phyloP scores from a whole-genome alignment of 352 stramenopile genomes.

The Phytophthora megakarya region DNA sequence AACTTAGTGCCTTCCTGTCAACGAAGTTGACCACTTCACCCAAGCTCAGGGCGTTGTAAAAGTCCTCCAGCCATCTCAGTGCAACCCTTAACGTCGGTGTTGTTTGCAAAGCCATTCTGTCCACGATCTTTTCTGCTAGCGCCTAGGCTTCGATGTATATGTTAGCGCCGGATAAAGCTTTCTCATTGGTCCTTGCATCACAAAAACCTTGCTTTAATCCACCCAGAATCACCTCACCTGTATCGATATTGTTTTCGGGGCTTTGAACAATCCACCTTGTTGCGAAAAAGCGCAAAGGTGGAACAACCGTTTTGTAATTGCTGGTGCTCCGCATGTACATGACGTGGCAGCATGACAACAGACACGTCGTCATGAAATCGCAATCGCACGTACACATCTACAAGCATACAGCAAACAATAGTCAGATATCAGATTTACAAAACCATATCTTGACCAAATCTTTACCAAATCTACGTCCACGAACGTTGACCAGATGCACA shows the following conservation, averaged over 20 bases:
- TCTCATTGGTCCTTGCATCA: no score
- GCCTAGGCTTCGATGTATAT: no score
- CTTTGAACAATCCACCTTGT: slow-evolving; percentile 3
- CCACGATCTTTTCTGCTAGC: no score
- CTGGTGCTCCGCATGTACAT: slow-evolving; percentile 2
- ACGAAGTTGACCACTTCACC: no score
- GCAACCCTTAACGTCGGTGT: no score
- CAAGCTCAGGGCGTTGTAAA: no score
- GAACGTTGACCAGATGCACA: not conserved
- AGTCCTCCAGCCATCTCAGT: no score
- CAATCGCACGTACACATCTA: not conserved
- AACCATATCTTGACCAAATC: no score
- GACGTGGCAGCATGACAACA: slow-evolving; percentile 2
- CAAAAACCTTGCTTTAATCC: not conserved
- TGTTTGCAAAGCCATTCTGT: no score
- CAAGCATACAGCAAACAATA: not conserved
- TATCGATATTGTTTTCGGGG: slow-evolving; percentile 13
- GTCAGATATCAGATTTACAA: no score
- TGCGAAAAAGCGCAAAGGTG: not conserved
- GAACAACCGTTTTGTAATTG: slow-evolving; percentile 12
- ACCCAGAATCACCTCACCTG: not conserved
- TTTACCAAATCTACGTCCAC: not conserved
- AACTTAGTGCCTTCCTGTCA: no score
- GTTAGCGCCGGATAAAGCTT: no score
- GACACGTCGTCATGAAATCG: slow-evolving; percentile 14